Evolutionary conservation across 345 rosid species (phyloP).

Genomic region (Sonneratia caseolaris): DNA sequence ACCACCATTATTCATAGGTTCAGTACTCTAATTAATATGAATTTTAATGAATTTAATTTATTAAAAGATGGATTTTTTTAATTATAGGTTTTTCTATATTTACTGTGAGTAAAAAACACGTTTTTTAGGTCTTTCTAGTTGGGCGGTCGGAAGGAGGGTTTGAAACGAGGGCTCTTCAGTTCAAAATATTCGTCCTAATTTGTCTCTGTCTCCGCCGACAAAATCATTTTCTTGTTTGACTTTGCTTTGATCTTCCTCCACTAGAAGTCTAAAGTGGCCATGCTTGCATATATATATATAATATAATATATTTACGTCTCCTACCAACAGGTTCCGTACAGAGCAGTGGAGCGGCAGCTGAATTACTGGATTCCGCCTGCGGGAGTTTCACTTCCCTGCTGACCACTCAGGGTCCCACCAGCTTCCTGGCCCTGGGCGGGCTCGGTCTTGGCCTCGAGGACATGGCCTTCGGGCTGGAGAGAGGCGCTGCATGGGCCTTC

Average conservation of each 20-base stretch:
- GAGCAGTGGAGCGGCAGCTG: conserved; percentile 11
- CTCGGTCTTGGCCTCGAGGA: conserved; percentile 38
- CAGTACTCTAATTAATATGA: neutral
- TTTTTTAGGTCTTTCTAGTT: no score
- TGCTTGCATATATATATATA: no score
- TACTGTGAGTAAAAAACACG: no score
- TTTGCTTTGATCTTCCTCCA: no score
- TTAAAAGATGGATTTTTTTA: no score
- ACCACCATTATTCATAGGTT: no score
- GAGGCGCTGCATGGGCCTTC: conserved; percentile 61
- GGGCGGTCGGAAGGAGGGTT: no score
- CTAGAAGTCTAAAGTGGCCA: no score
- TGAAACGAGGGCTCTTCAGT: no score
- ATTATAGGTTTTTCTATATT: no score
- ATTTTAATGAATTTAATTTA: no score
- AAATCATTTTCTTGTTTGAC: neutral
- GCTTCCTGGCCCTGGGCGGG: conserved; percentile 57
- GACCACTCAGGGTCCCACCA: conserved; percentile 49
- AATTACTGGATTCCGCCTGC: conserved; percentile 25
- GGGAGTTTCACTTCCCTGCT: conserved; percentile 70
- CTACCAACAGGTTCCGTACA: conserved; percentile 10
- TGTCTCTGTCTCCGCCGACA: neutral
- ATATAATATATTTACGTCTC: neutral
- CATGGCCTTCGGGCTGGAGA: conserved; percentile 54
- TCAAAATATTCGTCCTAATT: neutral